Base-by-base conservation (phyloP, 768 basidiomycete genomes). In the Pleurotus citrinopileatus region DNA sequence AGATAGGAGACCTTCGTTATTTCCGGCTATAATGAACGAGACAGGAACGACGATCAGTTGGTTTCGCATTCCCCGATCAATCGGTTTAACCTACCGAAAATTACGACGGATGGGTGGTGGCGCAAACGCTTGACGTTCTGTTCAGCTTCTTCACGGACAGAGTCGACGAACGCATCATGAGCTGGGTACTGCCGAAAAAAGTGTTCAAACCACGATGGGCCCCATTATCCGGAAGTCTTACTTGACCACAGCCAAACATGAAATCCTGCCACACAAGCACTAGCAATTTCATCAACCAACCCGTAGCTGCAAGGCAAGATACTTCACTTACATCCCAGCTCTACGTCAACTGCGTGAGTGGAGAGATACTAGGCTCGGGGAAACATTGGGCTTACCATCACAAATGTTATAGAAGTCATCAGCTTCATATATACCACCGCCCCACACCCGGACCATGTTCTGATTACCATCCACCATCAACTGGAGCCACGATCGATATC, bases 181-280 rank as follows among this genome's bases (percentile, higher is more conserved):
- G 91, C 94, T 0, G 94, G 94, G 65, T 97, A 96, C 85, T 93
- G 64, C 52, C 36, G 42, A 38, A 26, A 54, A 53, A 58, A 26
- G 42, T 40, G 19, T 19, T 25, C 42, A 53, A 44, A 26, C 27
- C 45, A 20, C 13, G 54, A 43, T 32, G 42, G 4, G 23, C 40
- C 29, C n/a, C n/a, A n/a, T n/a, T n/a, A n/a, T 27, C 45, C 20
- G 20, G 7, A 27, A 15, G 13, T 59, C 71, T 13, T 56, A 89
- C 88, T 75, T 92, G 91, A 23, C 94, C 95, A 66, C 95, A 97
- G 27, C 87, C 94, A 67, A 98, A 98, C 87, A 91, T 87, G 69
- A 97, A 95, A 70, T 98, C 96, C 71, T 97, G 95, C 95, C 95
- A 97, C 25, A 97, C 94, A 28, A 97, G 76, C 44, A 98, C 83